Evolutionary conservation across 2,329 filamentous ascomycete genomes (phyloP).

Genomic region (Fonsecaea pugnacius): DNA sequence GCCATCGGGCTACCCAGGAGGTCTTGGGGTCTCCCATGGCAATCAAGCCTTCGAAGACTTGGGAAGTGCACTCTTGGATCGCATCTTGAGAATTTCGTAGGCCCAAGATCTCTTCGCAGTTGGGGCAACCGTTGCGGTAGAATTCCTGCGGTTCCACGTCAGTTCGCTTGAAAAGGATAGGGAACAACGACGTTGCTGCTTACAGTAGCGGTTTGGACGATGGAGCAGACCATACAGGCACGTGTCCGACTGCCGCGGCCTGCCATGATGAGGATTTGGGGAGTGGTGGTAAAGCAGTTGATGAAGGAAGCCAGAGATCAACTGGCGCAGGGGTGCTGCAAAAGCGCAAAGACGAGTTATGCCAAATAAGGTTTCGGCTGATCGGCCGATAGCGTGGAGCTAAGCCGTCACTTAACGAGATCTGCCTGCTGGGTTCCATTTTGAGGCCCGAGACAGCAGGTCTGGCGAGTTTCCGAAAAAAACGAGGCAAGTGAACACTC

Average conservation of each 20-base stretch:
- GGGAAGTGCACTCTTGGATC: conserved; percentile 90
- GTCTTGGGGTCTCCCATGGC: conserved; percentile 77
- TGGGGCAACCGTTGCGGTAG: conserved; percentile 84
- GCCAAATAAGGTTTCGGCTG: conserved; percentile 24
- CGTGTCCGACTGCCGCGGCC: conserved; percentile 77
- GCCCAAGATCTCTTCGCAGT: conserved; percentile 91
- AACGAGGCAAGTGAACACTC: conserved; percentile 21
- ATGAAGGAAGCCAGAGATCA: neutral
- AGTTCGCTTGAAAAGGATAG: neutral
- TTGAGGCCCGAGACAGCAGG: neutral
- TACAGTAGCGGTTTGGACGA: conserved; percentile 81
- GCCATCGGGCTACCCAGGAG: conserved; percentile 97
- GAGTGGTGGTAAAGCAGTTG: conserved; percentile 8
- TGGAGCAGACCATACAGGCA: conserved; percentile 98
- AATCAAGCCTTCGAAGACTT: conserved; percentile 93
- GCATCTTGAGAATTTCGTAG: conserved; percentile 77
- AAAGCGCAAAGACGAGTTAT: neutral
- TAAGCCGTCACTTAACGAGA: neutral
- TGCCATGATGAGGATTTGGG: conserved; percentile 41
- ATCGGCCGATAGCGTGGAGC: conserved; percentile 19
- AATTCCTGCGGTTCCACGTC: conserved; percentile 67
- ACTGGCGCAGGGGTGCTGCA: neutral
- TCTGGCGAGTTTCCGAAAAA: conserved; percentile 8
- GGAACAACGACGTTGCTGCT: conserved; percentile 39
- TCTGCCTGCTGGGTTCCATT: neutral